Percentiles rank a stretch among this genome's conserved stretches.
Evolutionary conservation across 164 flowering plant genomes (phyloP).

Genomic region (Vitis riparia): DNA sequence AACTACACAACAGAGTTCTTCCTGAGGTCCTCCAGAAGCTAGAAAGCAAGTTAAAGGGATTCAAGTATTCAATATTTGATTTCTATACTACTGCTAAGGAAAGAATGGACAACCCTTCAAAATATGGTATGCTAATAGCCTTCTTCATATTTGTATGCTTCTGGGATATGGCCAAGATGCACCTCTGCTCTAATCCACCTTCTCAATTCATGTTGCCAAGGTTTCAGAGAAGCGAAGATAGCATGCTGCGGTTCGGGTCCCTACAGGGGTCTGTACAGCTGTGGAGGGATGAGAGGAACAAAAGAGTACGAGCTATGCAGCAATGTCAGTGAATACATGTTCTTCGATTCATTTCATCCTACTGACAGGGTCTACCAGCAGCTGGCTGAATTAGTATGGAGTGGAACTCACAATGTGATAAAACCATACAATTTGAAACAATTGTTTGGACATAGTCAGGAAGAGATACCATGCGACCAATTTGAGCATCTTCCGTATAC

Average conservation of each 20-base stretch:
- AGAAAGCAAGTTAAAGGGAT: neutral
- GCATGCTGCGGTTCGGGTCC: conserved; percentile 1
- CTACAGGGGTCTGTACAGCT: neutral
- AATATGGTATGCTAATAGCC: neutral
- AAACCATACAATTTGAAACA: neutral
- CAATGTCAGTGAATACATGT: neutral
- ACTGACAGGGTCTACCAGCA: neutral
- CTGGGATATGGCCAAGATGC: no score
- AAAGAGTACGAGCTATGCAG: neutral
- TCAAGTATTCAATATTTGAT: conserved; percentile 3
- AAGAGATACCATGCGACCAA: no score
- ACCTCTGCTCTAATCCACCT: no score
- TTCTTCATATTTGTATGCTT: no score
- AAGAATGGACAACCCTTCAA: neutral
- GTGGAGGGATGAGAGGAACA: neutral
- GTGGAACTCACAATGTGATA: neutral
- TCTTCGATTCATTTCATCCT: neutral
- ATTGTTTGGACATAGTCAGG: no score
- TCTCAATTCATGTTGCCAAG: neutral
- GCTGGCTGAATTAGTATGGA: conserved; percentile 1
- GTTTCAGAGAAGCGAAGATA: neutral
- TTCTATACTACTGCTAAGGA: neutral
- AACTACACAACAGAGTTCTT: conserved; percentile 1
- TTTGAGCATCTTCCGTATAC: no score
- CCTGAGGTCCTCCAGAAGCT: neutral